Evolutionary conservation across 306 rosid genomes (phyloP).

Genomic region (Spatholobus suberectus): DNA sequence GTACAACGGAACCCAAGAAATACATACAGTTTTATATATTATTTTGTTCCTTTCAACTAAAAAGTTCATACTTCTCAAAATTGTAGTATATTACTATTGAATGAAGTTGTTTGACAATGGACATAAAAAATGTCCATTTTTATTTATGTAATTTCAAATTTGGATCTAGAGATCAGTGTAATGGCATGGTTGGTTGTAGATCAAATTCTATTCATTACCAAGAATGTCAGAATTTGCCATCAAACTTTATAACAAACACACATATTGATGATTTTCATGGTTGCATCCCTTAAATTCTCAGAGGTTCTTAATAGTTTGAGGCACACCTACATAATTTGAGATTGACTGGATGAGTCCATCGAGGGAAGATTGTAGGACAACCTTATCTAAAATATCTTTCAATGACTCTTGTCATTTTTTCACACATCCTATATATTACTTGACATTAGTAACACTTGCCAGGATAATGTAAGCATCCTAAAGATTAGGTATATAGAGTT

Average conservation of each 20-base stretch:
- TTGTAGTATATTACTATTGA: slow-evolving; percentile 27
- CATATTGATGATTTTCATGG: background rate
- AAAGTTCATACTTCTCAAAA: slow-evolving; percentile 13
- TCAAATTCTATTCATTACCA: background rate
- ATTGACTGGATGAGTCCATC: slow-evolving; percentile 5
- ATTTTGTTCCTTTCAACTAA: too few species aligned
- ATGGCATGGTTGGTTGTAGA: slow-evolving; percentile 4
- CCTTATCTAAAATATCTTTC: background rate
- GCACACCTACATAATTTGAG: slow-evolving; percentile 8
- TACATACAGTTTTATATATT: too few species aligned
- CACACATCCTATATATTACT: slow-evolving; percentile 9
- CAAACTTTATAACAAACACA: background rate
- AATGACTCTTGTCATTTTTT: slow-evolving; percentile 13
- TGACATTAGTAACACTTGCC: slow-evolving; percentile 15
- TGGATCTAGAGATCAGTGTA: slow-evolving; percentile 19
- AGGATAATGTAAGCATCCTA: background rate
- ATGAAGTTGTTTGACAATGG: background rate
- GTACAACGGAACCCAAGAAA: too few species aligned
- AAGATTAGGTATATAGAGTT: background rate
- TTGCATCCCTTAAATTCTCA: background rate
- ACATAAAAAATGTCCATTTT: background rate
- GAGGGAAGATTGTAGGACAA: slow-evolving; percentile 20
- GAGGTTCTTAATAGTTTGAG: slow-evolving; percentile 30
- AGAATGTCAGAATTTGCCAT: slow-evolving; percentile 1
- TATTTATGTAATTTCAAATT: slow-evolving; percentile 10